Conservation (phyloP, 176 grass and related monocot species). For the Poa annua region DNA sequence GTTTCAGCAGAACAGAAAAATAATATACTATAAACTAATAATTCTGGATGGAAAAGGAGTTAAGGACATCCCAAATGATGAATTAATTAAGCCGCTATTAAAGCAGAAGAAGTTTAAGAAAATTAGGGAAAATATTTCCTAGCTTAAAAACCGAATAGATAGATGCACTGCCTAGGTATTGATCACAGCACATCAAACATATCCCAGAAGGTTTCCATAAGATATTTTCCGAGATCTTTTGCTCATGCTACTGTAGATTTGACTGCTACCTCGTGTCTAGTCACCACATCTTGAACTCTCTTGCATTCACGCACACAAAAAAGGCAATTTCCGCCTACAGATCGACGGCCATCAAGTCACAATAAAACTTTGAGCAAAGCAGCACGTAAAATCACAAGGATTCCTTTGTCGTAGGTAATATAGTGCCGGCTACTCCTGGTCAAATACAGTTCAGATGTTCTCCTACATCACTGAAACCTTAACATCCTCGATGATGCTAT, state of each 20-base stretch:
- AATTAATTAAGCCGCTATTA: background rate
- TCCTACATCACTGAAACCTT: conserved; percentile 56
- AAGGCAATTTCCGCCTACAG: background rate
- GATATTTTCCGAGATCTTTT: conserved; percentile 28
- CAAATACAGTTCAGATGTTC: conserved; percentile 7
- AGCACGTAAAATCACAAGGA: conserved; percentile 10
- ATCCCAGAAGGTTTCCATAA: conserved; percentile 15
- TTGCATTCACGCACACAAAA: background rate
- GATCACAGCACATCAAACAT: background rate
- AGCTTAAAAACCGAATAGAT: conserved; percentile 15
- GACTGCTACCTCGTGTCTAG: conserved; percentile 7
- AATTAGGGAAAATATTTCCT: background rate
- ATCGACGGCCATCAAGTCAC: background rate
- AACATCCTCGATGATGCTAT: conserved; percentile 59
- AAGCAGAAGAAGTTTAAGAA: background rate
- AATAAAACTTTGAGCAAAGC: background rate
- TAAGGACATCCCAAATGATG: background rate
- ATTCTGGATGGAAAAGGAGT: background rate
- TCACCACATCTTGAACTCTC: conserved; percentile 4
- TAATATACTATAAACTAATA: background rate
- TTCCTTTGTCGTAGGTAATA: background rate
- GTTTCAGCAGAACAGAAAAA: background rate
- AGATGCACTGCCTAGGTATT: background rate
- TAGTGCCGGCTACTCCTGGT: background rate
- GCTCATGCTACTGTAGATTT: conserved; percentile 21